These are phyloP conservation scores for Pseudocercospora macadamiae DNA, from an alignment of 2,329 filamentous ascomycete genomes.

Conservation along the genomic window DNA sequence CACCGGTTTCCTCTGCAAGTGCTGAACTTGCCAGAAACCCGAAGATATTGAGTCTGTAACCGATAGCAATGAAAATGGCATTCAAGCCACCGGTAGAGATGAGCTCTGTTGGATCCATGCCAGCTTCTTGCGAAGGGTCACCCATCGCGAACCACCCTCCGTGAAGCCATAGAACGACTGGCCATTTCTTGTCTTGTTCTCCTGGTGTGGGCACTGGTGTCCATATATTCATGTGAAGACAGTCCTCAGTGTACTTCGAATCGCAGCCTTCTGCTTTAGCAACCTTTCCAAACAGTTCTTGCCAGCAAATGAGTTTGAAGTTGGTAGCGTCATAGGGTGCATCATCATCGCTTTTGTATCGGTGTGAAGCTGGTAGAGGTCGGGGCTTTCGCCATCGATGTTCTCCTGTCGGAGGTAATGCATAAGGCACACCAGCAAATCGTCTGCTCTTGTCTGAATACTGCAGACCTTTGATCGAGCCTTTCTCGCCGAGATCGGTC, in stretches of 20 bases:
- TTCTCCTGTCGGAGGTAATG: slow-evolving; percentile 9
- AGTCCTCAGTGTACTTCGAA: slow-evolving; percentile 34
- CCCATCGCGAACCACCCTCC: slow-evolving; percentile 46
- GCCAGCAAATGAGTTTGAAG: slow-evolving; percentile 9
- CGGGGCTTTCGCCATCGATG: slow-evolving; percentile 14
- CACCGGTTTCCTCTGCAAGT: slow-evolving; percentile 31
- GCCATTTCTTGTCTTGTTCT: slow-evolving; percentile 30
- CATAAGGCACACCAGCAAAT: slow-evolving; percentile 13
- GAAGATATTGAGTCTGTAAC: slow-evolving; percentile 36
- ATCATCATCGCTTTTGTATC: background rate
- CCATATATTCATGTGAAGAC: slow-evolving; percentile 42
- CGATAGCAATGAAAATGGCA: slow-evolving; percentile 62
- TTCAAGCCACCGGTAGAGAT: slow-evolving; percentile 59
- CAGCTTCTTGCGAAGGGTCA: slow-evolving; percentile 41
- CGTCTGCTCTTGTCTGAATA: background rate
- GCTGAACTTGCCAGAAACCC: slow-evolving; percentile 35
- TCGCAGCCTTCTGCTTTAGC: slow-evolving; percentile 12
- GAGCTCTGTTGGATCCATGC: slow-evolving; percentile 41
- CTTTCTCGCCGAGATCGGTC: slow-evolving; percentile 8
- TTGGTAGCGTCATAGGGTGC: slow-evolving; percentile 6
- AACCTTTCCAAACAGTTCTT: slow-evolving; percentile 75
- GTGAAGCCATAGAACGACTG: slow-evolving; percentile 52
- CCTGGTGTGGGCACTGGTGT: slow-evolving; percentile 27
- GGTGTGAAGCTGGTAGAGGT: background rate
- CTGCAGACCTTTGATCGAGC: slow-evolving; percentile 6